Evolutionary conservation across 2,329 filamentous ascomycete genomes (phyloP), one percentile per base, ranked within the genome.

Genomic region (Hypoxylon sp.): DNA sequence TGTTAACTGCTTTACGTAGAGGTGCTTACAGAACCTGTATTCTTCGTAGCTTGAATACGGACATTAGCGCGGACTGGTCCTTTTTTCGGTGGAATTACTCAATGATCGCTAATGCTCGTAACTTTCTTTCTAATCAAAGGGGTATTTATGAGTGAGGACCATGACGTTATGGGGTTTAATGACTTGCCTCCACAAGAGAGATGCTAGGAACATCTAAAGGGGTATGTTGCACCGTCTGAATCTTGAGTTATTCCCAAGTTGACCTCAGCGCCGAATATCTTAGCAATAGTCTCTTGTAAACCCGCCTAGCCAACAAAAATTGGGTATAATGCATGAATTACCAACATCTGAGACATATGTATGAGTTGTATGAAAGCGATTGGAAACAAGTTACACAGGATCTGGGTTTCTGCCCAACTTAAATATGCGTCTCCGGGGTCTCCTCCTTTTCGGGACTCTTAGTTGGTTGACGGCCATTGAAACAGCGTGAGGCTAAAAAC

Each of bases 401-500:
- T 22, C 5, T 44, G 17, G 14, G 39, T 44, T 44, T 44, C 17
- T 44, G 39, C 39, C 39, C 39, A 44, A 44, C 39, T 44, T 44
- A 44, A 44, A 44, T 44, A 44, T 9, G 39, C 17, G 39, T 44
- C 17, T 44, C 39, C 17, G 39, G 39, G 37, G 39, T 44, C 39
- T 44, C 39, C 39, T 44, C 39, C 39, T 44, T 44, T 44, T 44
- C 39, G 39, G 39, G 39, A 5, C 39, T 44, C 17, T 9, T 52
- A 35, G 48, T 52, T 35, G 29, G 48, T 35, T 9, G 26, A 8
- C 14, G 17, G 9, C 29, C 26, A 42, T 19, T 9, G 14, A 44
- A 60, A 26, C 58, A 58, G 58, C 62, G 52, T 31, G 47, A 62
- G 48, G 39, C 22, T 58, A 59, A 64, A 64, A 48, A 13, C 46